Evolutionary conservation across 176 grass and related monocot species (phyloP), one percentile per base, ranked within the genome.

Genomic region (Oryza brachyantha): DNA sequence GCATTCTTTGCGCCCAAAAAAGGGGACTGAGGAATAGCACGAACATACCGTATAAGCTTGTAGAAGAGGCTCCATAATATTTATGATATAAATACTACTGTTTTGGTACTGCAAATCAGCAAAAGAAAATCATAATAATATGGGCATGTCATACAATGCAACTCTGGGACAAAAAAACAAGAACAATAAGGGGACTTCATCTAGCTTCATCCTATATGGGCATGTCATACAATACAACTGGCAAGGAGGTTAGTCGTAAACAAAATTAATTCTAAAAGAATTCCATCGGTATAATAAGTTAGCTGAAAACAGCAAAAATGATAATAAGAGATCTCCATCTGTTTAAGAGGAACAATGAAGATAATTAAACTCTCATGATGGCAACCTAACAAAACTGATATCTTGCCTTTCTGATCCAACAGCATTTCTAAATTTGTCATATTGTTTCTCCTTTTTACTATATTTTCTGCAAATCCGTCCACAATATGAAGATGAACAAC

Each of bases 11-110:
- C 5, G 2, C 14, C n/a, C 19, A 58, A 25, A 32, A 62, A 40
- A 61, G 54, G 2, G 17, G 29, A 4, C 29, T 29, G 8, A 69
- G 40, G 29, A 74, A 77, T 58, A 84, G 37, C 66, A 82, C 11
- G 65, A 75, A 75, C 81, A 86, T 93, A 99, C 96, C 81, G 96
- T 99, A 82, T 99, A 99, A 86, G 86, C 96, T 84, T 96, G 96
- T 52, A 99, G 88, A 89, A 99, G 92, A 91, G 96, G 96, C 83
- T 99, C 96, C 90, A 99, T 86, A 61, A 99, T 96, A 41, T 99
- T 99, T 83, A 99, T 93, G 79, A 99, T 99, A 81, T 89, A 93
- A 31, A 93, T 38, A 66, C 96, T 99, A 75, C 89, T 93, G 52
- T 76, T 93, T 91, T 91, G 86, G 77, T 99, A 99, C 96, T 99